phyloP scores from a whole-genome alignment of 306 rosid species.

The Lotus japonicus region DNA sequence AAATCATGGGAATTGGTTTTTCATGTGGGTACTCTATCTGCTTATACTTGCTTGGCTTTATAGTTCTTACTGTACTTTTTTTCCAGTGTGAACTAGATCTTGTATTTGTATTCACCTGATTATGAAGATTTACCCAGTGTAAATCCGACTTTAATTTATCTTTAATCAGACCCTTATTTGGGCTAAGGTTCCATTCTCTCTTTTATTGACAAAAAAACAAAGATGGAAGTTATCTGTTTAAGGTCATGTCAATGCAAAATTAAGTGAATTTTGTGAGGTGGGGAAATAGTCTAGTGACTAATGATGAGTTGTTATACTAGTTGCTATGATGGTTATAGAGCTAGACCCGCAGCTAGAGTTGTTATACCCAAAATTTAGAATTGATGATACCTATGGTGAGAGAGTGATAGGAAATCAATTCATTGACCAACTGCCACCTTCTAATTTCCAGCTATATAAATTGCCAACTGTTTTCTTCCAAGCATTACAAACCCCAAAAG shows the following conservation, averaged over 20 bases:
- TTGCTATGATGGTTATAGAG: background rate
- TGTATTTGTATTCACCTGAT: no score
- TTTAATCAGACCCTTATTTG: no score
- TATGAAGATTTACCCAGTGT: no score
- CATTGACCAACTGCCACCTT: constrained; percentile 18
- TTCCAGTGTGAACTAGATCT: no score
- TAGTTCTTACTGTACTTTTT: no score
- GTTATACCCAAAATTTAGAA: constrained; percentile 12
- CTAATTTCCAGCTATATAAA: constrained; percentile 35
- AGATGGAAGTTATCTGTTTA: no score
- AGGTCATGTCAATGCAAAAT: background rate
- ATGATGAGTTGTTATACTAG: background rate
- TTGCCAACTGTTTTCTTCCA: constrained; percentile 24
- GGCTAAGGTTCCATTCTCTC: no score
- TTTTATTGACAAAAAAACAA: no score
- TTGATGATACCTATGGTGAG: constrained; percentile 15
- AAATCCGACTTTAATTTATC: no score
- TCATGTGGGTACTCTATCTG: no score
- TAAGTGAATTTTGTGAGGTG: background rate
- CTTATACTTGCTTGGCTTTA: no score
- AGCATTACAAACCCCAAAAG: background rate
- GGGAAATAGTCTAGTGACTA: background rate
- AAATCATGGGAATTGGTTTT: no score
- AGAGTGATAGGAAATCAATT: constrained; percentile 18
- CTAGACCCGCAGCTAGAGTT: background rate